Evolutionary conservation across 75 land plant genomes (phyloP).

Genomic region (Selaginella moellendorffii): DNA sequence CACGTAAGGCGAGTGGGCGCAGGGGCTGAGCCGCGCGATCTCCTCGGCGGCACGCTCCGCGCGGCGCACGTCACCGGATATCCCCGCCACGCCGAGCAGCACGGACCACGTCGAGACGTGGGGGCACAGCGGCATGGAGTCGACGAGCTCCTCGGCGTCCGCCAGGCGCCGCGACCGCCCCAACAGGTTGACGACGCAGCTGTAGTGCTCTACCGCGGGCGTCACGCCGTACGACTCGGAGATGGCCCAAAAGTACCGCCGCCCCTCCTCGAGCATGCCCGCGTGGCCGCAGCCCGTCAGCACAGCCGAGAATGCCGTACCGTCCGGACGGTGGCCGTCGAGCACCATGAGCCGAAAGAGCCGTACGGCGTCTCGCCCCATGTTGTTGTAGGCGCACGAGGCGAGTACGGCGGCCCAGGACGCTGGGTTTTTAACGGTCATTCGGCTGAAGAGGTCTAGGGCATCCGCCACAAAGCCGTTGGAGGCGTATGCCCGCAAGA

Average conservation of each 20-base stretch:
- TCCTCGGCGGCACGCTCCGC: constrained; percentile 9
- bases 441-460: constrained; percentile 36
- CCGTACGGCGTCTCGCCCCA: neutral
- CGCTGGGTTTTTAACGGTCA: constrained; percentile 21
- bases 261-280: constrained; percentile 7
- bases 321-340: neutral
- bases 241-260: constrained; percentile 9
- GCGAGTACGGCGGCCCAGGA: neutral
- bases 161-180: constrained; percentile 6
- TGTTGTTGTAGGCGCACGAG: neutral
- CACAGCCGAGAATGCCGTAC: constrained; percentile 6
- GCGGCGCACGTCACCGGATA: constrained; percentile 3
- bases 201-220: constrained; percentile 10
- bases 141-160: constrained; percentile 14
- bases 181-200: constrained; percentile 11
- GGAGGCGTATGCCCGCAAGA: constrained; percentile 48
- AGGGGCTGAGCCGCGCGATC: constrained; percentile 7
- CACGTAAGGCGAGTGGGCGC: constrained; percentile 7
- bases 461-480: constrained; percentile 43
- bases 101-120: constrained; percentile 11
- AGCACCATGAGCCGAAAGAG: neutral
- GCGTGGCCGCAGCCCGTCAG: constrained; percentile 11
- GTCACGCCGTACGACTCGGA: neutral
- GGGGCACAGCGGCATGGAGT: constrained; percentile 8
- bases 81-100: constrained; percentile 10